Evolutionary conservation across 1,284 basidiomycete species (phyloP), one percentile per base, ranked within the genome.

Genomic region (Paramarasmius palmivorus): DNA sequence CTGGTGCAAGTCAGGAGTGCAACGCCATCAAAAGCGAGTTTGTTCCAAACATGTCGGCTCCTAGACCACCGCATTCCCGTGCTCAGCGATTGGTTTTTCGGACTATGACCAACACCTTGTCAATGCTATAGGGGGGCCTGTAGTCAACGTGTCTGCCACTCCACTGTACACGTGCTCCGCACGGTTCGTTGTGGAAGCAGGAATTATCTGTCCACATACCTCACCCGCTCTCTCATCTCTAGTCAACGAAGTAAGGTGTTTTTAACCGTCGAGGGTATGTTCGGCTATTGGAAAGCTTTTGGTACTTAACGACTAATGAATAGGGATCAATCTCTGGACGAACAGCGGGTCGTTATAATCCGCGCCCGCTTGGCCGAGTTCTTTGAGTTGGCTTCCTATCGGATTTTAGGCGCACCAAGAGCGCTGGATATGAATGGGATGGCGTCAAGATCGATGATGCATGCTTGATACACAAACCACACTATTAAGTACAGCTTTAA

Each of bases 351-450:
- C 77, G 12, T 92, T 83, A 68, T 84, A 78, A 58, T 72, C 81
- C 32, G 72, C 81, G 1, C 68, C 73, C 12, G 59, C 68, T 4
- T 84, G 82, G 2, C 71, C 78, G 56, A 83, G 86, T 57, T 91
- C 4, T 71, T 72, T 8, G 88, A 92, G 56, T 74, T 92, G 19
- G 76, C 83, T 58, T 75, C 75, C 51, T 91, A 91, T 61, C 88
- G 1, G 85, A 88, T 49, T 74, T 73, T 26, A 83, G 79, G n/a
- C n/a, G n/a, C n/a, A n/a, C n/a, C n/a, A n/a, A 0, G 67, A 76
- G 23, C 89, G 89, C 2, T 92, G 88, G 88, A 87, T n/a, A n/a
- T 88, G 84, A 91, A 91, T 67, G 88, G 63, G 80, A 84, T 17
- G 82, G 89, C 20, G 68, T 82, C 22, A 81, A 85, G 38, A 91